These are phyloP conservation scores for Friedmanniomyces endolithicus DNA, from an alignment of 495 filamentous ascomycete genomes.

Conservation along the genomic window DNA sequence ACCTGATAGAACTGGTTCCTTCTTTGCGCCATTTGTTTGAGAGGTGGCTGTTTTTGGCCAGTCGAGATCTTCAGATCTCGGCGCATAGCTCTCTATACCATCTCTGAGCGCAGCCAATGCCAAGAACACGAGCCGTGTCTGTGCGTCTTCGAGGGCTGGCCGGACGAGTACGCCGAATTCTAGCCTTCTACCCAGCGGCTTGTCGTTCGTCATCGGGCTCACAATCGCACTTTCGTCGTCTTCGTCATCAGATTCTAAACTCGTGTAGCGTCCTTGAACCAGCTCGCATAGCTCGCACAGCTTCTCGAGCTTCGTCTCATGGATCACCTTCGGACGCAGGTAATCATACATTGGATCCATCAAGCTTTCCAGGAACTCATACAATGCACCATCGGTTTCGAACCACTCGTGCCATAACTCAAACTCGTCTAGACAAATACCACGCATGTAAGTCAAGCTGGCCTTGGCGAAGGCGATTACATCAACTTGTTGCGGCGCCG, in stretches of 20 bases:
- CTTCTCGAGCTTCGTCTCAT: constrained; percentile 57
- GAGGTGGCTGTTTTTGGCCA: constrained; percentile 44
- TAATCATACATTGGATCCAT: constrained; percentile 68
- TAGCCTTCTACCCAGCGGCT: constrained; percentile 35
- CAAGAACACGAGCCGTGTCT: constrained; percentile 62
- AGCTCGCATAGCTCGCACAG: constrained; percentile 71
- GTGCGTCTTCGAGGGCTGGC: constrained; percentile 58
- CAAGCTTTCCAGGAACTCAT: constrained; percentile 59
- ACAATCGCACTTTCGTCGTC: constrained; percentile 9
- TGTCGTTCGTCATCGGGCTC: constrained; percentile 35
- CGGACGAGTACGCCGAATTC: constrained; percentile 58
- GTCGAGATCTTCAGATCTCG: constrained; percentile 56
- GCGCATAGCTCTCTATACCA: constrained; percentile 58
- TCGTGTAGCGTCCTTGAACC: constrained; percentile 71
- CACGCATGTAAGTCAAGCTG: constrained; percentile 57
- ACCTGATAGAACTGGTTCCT: constrained; percentile 29
- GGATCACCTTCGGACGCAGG: constrained; percentile 55
- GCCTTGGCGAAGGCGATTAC: constrained; percentile 56
- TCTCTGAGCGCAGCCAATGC: constrained; percentile 53
- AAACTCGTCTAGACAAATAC: constrained; percentile 60
- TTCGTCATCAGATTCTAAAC: constrained; percentile 51
- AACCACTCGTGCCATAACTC: constrained; percentile 69
- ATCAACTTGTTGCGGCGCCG: constrained; percentile 54
- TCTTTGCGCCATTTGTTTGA: constrained; percentile 27
- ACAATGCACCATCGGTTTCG: constrained; percentile 52